Conservation (phyloP, 768 basidiomycete species). For the Russula abietina region DNA sequence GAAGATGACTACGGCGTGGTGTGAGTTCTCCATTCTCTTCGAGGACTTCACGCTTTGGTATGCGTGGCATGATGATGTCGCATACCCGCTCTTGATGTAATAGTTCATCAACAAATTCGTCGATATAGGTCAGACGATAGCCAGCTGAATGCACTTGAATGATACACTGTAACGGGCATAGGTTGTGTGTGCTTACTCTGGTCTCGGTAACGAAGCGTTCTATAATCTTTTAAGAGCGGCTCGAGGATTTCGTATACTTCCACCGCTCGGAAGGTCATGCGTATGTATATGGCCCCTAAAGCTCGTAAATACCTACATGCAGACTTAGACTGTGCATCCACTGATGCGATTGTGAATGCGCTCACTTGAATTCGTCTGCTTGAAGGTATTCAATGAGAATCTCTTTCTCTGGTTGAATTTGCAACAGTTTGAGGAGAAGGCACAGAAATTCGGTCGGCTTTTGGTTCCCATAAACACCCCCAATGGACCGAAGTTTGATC, state of each 20-base stretch:
- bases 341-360: conserved; percentile 14
- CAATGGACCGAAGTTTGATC: conserved; percentile 72
- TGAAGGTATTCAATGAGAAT: conserved; percentile 91
- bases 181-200: conserved; percentile 52
- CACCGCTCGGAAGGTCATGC: conserved; percentile 85
- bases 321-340: background rate
- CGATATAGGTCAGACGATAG: conserved; percentile 80
- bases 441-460: conserved; percentile 92
- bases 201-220: conserved; percentile 77
- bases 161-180: background rate
- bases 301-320: conserved; percentile 80
- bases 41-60: conserved; percentile 76
- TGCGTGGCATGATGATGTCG: conserved; percentile 90
- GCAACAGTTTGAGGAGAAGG: conserved; percentile 86
- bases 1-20: conserved; percentile 76
- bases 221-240: conserved; percentile 88
- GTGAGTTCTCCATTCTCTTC: conserved; percentile 94
- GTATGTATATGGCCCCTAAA: conserved; percentile 87
- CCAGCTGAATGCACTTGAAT: conserved; percentile 51
- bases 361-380: conserved; percentile 98
- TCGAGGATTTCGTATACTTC: conserved; percentile 94
- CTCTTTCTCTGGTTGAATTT: conserved; percentile 97
- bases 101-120: conserved; percentile 84
- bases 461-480: conserved; percentile 94
- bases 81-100: conserved; percentile 89